Base-by-base conservation (phyloP, 2,329 filamentous ascomycete genomes). In the Fusarium sp. region DNA sequence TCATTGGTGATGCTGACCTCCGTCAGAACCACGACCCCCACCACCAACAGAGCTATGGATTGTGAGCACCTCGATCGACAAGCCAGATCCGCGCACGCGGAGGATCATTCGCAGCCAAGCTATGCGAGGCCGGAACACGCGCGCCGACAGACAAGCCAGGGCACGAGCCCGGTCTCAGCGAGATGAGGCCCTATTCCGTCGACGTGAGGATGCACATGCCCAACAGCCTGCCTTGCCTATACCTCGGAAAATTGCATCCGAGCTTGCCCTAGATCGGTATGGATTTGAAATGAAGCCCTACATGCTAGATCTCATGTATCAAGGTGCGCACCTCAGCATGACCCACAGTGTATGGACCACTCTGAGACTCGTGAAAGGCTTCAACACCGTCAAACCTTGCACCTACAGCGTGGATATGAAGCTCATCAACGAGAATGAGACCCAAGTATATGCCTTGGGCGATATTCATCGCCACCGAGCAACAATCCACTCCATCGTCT, bases 21-120 rank as follows among this genome's bases (percentile, higher is more conserved):
- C 15, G 40, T 12, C 31, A 66, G 63, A 30, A 18, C 27, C 44
- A 11, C 31, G 39, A 15, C 41, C 62, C 15, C 23, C 23, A 23
- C 23, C 23, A 23, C 23, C 23, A 5, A 23, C 23, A 4, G 44
- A 37, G 3, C 50, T 40, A 28, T 68, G 66, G 40, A 74, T 77
- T 43, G 61, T 75, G 23, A 54, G 62, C 43, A 73, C 72, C 2
- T 57, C 73, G 3, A 60, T 71, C 46, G 65, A 68, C 7, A 72
- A 75, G 56, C 71, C 73, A 7, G 59, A 66, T 28, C 34, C 53
- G 47, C 63, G 40, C 8, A 75, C 72, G 4, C 73, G 73, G 51
- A 71, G 66, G 51, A 48, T 70, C 15, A 77, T 77, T 40, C 74
- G 75, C 41, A 75, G 75, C 60, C 72, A 77, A 74, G 74, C 75